Evolutionary conservation across 176 grass and related monocot species (phyloP), one percentile per base, ranked within the genome.

Genomic region (Aegilops sharonensis): DNA sequence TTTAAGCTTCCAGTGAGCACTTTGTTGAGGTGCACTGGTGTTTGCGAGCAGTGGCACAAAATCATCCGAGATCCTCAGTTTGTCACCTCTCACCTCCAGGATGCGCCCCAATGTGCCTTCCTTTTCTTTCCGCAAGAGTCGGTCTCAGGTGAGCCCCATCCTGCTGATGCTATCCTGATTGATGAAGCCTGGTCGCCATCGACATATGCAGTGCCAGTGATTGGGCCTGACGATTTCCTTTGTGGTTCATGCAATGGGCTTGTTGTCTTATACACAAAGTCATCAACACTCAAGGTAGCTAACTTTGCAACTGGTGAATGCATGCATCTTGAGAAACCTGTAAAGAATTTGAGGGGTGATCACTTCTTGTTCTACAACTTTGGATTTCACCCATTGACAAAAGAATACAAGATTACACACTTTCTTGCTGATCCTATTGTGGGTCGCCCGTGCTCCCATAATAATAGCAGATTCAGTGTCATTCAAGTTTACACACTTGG

Each of bases 401-500:
- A 87, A 37, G 54, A 87, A 50, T 87, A 81, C 54, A 87, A 84
- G 67, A 42, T 88, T 77, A 66, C 32, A 50, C 81, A 88, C 74
- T 89, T 84, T 15, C 74, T 35, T 65, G 54, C 2, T 62, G 50
- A 4, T 15, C 47, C 4, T 2, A 6, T 18, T 15, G 65, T 34
- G 65, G 43, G 43, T 3, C 3, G 43, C 43, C 5, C 7, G 18
- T 13, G 7, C 27, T 14, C 30, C 15, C 30, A 18, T 17, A 35
- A 35, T 18, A 18, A 68, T 7, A 18, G 31, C 14, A 35, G 12
- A 34, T 78, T 60, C 57, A 65, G 18, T 25, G 39, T 64, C 52
- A 79, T 84, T 78, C 81, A 88, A 37, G 64, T 88, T 36, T 79
- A 84, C 27, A 88, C 50, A 4, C 86, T 88, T 65, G 81, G 75